Percentiles rank a stretch among this genome's conserved stretches.
These are phyloP conservation scores for Claviceps fusiformis DNA, from an alignment of 2,329 filamentous ascomycete genomes.

Conservation along the genomic window DNA sequence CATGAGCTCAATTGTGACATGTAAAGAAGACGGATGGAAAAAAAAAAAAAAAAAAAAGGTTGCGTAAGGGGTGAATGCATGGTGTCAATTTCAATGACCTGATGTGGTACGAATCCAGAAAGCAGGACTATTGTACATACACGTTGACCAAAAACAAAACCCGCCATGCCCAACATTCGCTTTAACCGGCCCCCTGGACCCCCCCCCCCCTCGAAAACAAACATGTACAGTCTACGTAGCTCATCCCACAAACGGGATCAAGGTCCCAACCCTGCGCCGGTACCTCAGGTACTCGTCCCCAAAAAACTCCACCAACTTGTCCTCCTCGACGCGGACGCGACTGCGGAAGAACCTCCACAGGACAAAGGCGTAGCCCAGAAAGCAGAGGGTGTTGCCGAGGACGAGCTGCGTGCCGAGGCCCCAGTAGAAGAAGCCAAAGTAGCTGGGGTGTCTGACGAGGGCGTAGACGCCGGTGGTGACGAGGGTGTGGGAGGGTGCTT, in stretches of 20 bases:
- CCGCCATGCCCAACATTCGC: no score
- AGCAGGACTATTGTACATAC: no score
- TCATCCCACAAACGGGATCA: slow-evolving; percentile 55
- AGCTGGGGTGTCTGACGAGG: slow-evolving; percentile 70
- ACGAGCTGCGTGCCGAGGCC: slow-evolving; percentile 86
- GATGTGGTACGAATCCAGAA: no score
- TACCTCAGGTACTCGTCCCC: slow-evolving; percentile 69
- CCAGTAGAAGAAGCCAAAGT: slow-evolving; percentile 99
- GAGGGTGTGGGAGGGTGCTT: slow-evolving; percentile 57
- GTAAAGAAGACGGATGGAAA: no score
- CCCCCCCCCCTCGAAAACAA: no score
- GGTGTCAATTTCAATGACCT: no score
- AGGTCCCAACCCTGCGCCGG: slow-evolving; percentile 53
- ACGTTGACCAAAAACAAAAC: no score
- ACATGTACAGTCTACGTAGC: no score
- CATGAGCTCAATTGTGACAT: no score
- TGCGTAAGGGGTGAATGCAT: no score
- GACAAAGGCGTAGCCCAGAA: slow-evolving; percentile 58
- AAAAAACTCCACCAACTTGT: slow-evolving; percentile 67
- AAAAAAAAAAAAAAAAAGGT: no score
- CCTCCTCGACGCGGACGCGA: slow-evolving; percentile 68
- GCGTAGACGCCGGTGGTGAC: slow-evolving; percentile 73
- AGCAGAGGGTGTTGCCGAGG: slow-evolving; percentile 71
- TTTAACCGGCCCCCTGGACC: no score
- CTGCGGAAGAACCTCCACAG: slow-evolving; percentile 75